Evolutionary conservation across 331 rosid species (phyloP).

Genomic region (Erythrophleum ivorense): DNA sequence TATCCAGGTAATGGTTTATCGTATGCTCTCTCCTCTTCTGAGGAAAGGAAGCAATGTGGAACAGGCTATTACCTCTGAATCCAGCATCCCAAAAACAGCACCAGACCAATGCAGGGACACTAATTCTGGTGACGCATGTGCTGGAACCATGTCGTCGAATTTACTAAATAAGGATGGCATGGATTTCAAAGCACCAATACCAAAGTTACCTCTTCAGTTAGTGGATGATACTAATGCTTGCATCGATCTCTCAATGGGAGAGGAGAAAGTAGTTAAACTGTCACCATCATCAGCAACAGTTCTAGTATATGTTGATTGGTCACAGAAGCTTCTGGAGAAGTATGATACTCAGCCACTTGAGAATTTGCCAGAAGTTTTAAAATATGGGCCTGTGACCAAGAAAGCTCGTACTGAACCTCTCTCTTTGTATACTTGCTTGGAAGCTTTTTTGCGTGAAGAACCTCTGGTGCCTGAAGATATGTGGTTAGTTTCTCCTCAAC

Average conservation of each 20-base stretch:
- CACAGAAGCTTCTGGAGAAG: slow-evolving; percentile 72
- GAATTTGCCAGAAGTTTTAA: slow-evolving; percentile 83
- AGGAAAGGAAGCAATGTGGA: slow-evolving; percentile 60
- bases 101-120: slow-evolving; percentile 45
- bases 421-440: slow-evolving; percentile 91
- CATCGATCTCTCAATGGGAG: slow-evolving; percentile 83
- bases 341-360: slow-evolving; percentile 74
- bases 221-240: slow-evolving; percentile 73
- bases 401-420: slow-evolving; percentile 95
- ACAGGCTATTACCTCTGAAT: slow-evolving; percentile 54
- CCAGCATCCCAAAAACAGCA: slow-evolving; percentile 47
- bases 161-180: slow-evolving; percentile 54
- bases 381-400: slow-evolving; percentile 85
- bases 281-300: slow-evolving; percentile 58
- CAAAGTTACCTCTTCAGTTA: slow-evolving; percentile 75
- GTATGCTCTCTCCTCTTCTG: slow-evolving; percentile 73
- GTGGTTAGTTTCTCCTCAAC: slow-evolving; percentile 71
- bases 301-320: slow-evolving; percentile 82
- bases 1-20: slow-evolving; percentile 65
- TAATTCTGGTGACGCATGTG: slow-evolving; percentile 49
- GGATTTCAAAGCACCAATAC: slow-evolving; percentile 52
- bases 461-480: slow-evolving; percentile 99
- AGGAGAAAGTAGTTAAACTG: slow-evolving; percentile 68
- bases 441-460: slow-evolving; percentile 97
- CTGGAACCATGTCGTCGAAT: slow-evolving; percentile 48